These are phyloP conservation scores for Bacidia gigantensis DNA, from an alignment of 495 filamentous ascomycete genomes.

Conservation along the genomic window DNA sequence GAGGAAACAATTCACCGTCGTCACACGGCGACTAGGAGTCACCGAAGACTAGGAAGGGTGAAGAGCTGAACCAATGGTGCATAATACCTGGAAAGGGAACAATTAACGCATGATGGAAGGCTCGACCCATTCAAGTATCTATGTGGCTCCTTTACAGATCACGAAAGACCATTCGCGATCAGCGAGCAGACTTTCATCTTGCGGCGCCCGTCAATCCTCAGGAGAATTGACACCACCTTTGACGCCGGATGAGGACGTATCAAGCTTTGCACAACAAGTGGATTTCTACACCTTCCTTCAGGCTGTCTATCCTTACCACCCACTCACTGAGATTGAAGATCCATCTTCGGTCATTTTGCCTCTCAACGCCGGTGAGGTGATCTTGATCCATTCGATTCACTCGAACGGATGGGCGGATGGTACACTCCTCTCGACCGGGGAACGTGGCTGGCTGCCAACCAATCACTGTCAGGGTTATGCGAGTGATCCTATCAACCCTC, in stretches of 20 bases:
- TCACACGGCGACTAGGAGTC: not conserved
- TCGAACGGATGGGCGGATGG: constrained; percentile 99
- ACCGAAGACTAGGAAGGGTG: not conserved
- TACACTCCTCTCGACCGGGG: constrained; percentile 76
- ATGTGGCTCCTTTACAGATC: constrained; percentile 64
- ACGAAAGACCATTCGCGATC: constrained; percentile 45
- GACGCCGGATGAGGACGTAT: constrained; percentile 51
- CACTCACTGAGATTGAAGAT: constrained; percentile 48
- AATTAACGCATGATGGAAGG: constrained; percentile 24
- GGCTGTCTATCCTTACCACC: constrained; percentile 91
- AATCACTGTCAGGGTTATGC: constrained; percentile 97
- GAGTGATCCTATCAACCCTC: constrained; percentile 64
- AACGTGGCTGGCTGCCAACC: constrained; percentile 90
- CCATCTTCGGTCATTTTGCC: constrained; percentile 73
- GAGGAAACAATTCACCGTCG: not conserved
- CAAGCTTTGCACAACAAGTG: constrained; percentile 41
- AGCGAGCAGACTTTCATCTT: constrained; percentile 23
- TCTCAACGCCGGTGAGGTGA: constrained; percentile 78
- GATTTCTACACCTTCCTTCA: constrained; percentile 91
- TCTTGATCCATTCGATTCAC: constrained; percentile 92
- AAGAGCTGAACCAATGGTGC: not conserved
- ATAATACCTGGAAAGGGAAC: not conserved
- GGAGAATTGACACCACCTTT: constrained; percentile 58
- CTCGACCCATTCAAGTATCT: constrained; percentile 41
- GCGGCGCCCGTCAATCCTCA: constrained; percentile 17